These are phyloP conservation scores for Diaporthe australafricana DNA, from an alignment of 2,329 filamentous ascomycete genomes.

Conservation along the genomic window DNA sequence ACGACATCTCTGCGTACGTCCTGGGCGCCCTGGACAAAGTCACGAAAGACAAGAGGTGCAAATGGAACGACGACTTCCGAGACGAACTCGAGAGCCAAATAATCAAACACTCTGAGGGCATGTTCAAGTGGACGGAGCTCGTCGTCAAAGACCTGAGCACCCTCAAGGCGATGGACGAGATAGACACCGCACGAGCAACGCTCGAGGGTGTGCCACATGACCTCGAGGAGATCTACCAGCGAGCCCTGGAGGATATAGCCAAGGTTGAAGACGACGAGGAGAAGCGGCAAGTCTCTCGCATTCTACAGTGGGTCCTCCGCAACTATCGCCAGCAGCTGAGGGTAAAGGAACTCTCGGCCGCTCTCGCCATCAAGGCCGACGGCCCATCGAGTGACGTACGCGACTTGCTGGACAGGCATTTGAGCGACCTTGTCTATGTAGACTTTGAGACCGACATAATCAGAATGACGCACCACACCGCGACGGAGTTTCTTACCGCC, in stretches of 20 bases:
- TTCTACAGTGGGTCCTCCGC: neutral
- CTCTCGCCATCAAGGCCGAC: neutral
- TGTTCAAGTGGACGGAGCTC: neutral
- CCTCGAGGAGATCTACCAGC: neutral
- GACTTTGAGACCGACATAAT: neutral
- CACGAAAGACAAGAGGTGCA: neutral
- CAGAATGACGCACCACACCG: neutral
- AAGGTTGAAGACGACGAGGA: neutral
- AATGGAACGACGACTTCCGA: neutral
- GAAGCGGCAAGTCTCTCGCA: neutral
- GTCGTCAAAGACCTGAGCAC: conserved; percentile 6
- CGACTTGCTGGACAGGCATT: neutral
- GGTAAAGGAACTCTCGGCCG: neutral
- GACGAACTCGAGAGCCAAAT: neutral
- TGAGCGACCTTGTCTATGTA: neutral
- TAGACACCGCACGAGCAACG: neutral
- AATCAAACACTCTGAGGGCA: neutral
- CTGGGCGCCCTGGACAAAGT: neutral
- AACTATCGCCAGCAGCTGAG: neutral
- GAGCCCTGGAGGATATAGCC: neutral
- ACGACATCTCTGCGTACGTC: neutral
- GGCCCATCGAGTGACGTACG: neutral
- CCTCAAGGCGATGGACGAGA: neutral
- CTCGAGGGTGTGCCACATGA: neutral
- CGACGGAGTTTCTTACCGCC: neutral